A percentile compares a stretch with the other conserved stretches of the same genome.
Evolutionary conservation across 1,139 yeast species (phyloP).

Genomic region (Yamadazyma diospyri): DNA sequence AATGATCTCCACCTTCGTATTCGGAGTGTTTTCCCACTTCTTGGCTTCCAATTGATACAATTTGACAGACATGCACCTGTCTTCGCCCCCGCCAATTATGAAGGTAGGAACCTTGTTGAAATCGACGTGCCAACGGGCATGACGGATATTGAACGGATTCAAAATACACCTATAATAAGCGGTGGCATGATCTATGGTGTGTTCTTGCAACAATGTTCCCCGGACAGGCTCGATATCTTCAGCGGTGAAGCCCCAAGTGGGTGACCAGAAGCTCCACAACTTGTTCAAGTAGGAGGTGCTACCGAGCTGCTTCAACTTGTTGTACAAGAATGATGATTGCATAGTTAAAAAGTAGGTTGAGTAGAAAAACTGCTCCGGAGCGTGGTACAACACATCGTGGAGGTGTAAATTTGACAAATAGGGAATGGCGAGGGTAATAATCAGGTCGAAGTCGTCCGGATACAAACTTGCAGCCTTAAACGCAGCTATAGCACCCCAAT

Average conservation of each 20-base stretch:
- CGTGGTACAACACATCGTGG: constrained; percentile 27
- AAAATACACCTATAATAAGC: constrained; percentile 39
- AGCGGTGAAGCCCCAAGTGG: constrained; percentile 29
- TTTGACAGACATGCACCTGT: constrained; percentile 37
- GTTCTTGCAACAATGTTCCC: constrained; percentile 22
- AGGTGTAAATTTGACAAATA: constrained; percentile 25
- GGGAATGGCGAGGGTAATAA: constrained; percentile 41
- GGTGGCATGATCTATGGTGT: constrained; percentile 37
- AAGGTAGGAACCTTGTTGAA: constrained; percentile 39
- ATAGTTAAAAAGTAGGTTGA: constrained; percentile 42
- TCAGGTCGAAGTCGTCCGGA: constrained; percentile 35
- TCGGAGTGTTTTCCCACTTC: constrained; percentile 19
- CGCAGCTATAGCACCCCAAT: constrained; percentile 44
- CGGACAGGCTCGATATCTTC: constrained; percentile 30
- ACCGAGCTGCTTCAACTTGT: constrained; percentile 17
- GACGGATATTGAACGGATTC: constrained; percentile 21
- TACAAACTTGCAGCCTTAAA: constrained; percentile 34
- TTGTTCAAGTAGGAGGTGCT: constrained; percentile 27
- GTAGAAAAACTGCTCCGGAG: constrained; percentile 34
- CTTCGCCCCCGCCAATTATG: constrained; percentile 35
- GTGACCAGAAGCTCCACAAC: constrained; percentile 43
- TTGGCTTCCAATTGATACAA: constrained; percentile 25
- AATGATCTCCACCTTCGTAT: constrained; percentile 29
- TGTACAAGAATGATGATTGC: constrained; percentile 31
- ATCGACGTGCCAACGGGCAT: constrained; percentile 29